These are phyloP conservation scores for Hevea brasiliensis DNA, from an alignment of 345 rosid genomes.

Conservation along the genomic window DNA sequence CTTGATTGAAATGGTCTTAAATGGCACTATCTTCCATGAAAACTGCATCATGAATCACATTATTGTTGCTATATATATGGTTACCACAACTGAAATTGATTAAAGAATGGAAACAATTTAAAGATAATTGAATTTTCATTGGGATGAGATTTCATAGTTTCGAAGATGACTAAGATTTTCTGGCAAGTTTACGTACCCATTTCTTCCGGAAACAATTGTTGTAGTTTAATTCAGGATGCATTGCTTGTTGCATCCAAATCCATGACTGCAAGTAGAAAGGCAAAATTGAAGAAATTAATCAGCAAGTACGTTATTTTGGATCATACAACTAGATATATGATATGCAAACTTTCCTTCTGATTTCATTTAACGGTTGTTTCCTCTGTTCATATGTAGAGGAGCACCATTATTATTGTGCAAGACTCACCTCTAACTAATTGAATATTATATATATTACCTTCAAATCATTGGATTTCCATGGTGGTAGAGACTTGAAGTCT, in stretches of 20 bases:
- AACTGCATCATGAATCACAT: conserved; percentile 34
- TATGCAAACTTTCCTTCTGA: too few relatives aligned
- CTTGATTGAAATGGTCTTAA: conserved; percentile 55
- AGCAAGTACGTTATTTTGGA: neutral
- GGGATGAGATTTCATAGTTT: too few relatives aligned
- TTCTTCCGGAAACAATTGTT: conserved; percentile 73
- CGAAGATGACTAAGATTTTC: neutral
- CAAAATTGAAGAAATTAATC: neutral
- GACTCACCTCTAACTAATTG: too few relatives aligned
- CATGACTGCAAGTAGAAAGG: conserved; percentile 60
- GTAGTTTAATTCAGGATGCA: conserved; percentile 94
- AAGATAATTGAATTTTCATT: too few relatives aligned
- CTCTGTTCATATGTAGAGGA: too few relatives aligned
- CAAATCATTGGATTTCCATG: conserved; percentile 87
- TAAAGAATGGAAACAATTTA: neutral
- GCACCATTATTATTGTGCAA: too few relatives aligned
- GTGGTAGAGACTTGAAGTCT: conserved; percentile 63
- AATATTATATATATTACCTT: conserved; percentile 47
- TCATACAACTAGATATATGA: neutral
- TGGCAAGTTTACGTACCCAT: conserved; percentile 49
- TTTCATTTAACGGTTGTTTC: too few relatives aligned
- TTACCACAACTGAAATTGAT: neutral
- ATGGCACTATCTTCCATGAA: conserved; percentile 67
- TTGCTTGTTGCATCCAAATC: conserved; percentile 99
- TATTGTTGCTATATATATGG: neutral